These are phyloP conservation scores for Lentinula edodes DNA, from an alignment of 768 basidiomycete genomes.

Conservation along the genomic window DNA sequence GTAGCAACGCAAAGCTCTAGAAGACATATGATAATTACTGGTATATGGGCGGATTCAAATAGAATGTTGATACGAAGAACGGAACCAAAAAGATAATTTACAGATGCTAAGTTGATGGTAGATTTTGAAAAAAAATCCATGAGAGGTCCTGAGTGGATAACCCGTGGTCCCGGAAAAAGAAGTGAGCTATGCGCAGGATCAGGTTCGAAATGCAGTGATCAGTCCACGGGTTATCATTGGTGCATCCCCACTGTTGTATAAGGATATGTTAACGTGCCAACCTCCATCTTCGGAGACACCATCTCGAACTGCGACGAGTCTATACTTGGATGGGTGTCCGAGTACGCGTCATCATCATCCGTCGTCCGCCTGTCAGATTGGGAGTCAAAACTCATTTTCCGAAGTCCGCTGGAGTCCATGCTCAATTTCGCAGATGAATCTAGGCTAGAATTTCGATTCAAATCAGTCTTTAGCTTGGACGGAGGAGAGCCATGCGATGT, in stretches of 20 bases:
- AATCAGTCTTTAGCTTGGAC: neutral
- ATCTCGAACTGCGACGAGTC: constrained; percentile 68
- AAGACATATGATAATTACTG: neutral
- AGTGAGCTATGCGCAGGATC: no score
- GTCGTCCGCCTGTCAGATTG: constrained; percentile 32
- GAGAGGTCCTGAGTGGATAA: no score
- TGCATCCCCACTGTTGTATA: constrained; percentile 22
- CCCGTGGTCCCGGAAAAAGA: no score
- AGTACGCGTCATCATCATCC: constrained; percentile 23
- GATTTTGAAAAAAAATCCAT: neutral
- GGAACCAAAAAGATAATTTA: neutral
- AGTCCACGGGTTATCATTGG: neutral
- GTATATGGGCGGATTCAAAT: neutral
- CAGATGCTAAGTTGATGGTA: neutral
- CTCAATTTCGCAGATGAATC: neutral
- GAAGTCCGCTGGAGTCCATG: neutral
- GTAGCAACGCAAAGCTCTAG: neutral
- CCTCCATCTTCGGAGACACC: constrained; percentile 44
- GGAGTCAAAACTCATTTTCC: constrained; percentile 14
- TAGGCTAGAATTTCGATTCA: neutral
- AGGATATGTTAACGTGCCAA: constrained; percentile 46
- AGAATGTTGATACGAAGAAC: neutral
- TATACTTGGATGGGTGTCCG: constrained; percentile 44
- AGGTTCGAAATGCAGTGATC: neutral
- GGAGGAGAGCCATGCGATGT: constrained; percentile 10